A percentile compares a stretch with the other conserved stretches of the same genome.
Evolutionary conservation across 2,329 filamentous ascomycete species (phyloP).

Genomic region (Knufia petricola): DNA sequence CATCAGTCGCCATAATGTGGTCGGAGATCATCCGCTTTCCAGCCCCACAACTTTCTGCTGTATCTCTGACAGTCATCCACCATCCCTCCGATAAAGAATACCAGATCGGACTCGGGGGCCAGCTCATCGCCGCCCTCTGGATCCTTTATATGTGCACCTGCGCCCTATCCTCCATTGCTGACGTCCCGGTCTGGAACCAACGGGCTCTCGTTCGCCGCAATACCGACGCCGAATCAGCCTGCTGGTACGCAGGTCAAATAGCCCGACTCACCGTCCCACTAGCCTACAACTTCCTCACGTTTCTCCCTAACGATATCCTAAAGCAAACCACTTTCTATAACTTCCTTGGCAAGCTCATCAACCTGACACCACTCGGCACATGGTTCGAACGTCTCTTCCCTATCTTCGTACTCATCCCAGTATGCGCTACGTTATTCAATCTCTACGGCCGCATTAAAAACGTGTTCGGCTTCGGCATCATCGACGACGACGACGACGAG

Average conservation of each 20-base stretch:
- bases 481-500: conserved; percentile 66
- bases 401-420: conserved; percentile 74
- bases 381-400: conserved; percentile 88
- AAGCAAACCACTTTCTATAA: conserved; percentile 72
- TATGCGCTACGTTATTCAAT: conserved; percentile 77
- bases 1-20: conserved; percentile 80
- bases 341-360: conserved; percentile 75
- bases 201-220: conserved; percentile 81
- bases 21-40: conserved; percentile 84
- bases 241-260: conserved; percentile 91
- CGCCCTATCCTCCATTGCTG: conserved; percentile 75
- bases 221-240: conserved; percentile 85
- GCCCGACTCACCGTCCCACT: conserved; percentile 87
- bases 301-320: conserved; percentile 65
- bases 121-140: conserved; percentile 77
- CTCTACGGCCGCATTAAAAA: conserved; percentile 74
- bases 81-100: conserved; percentile 62
- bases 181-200: conserved; percentile 96
- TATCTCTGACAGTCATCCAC: conserved; percentile 50
- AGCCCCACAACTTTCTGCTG: conserved; percentile 63
- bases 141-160: conserved; percentile 93
- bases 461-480: conserved; percentile 66
- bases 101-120: conserved; percentile 75
- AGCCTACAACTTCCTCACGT: conserved; percentile 93
- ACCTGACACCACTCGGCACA: conserved; percentile 69